These are phyloP conservation scores for Cymbopogon flexuosus DNA, from an alignment of 202 grass and related monocot genomes.

Conservation along the genomic window DNA sequence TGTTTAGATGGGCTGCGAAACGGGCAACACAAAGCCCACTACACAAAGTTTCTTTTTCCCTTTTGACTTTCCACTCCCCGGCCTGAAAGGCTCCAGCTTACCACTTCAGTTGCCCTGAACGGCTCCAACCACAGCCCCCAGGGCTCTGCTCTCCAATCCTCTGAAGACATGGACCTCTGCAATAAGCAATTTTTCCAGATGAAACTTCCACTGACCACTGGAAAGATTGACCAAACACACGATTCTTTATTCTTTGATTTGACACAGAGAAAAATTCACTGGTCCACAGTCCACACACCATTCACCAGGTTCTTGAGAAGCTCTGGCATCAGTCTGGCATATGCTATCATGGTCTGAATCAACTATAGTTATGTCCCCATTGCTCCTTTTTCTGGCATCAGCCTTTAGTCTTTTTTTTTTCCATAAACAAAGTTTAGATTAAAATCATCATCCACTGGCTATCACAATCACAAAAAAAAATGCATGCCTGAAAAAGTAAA, in stretches of 20 bases:
- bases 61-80: not conserved
- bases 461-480: not conserved
- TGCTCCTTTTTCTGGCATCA: not conserved
- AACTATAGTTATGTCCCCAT: not conserved
- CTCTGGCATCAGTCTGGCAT: not conserved
- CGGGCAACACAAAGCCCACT: not conserved
- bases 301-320: not conserved
- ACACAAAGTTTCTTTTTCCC: not conserved
- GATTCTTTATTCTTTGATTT: not conserved
- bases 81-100: not conserved
- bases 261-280: not conserved
- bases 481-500: not conserved
- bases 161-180: not conserved
- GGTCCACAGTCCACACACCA: not conserved
- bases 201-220: not conserved
- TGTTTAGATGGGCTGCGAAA: not conserved
- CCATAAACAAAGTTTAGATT: too few species aligned
- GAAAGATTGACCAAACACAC: not conserved
- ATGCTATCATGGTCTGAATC: not conserved
- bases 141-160: not conserved
- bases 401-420: not conserved
- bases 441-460: not conserved
- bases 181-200: not conserved
- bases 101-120: not conserved
- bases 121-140: not conserved